Evolutionary conservation across 2,329 filamentous ascomycete genomes (phyloP).

Genomic region (Aspergillus udagawae): DNA sequence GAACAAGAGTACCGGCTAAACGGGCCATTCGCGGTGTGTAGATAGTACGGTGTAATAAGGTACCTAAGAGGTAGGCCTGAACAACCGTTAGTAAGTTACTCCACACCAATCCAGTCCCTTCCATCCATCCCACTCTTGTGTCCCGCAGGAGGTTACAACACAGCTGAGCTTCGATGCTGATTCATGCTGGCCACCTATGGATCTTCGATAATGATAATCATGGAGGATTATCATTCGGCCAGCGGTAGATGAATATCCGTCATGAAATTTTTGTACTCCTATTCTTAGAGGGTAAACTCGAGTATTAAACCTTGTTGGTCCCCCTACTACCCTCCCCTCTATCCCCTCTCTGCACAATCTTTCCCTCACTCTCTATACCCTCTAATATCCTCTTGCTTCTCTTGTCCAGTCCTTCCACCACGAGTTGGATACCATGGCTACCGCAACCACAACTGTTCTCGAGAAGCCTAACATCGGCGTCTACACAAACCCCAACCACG

Average conservation of each 20-base stretch:
- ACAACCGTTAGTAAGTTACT: neutral
- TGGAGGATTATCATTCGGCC: neutral
- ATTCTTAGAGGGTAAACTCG: conserved; percentile 14
- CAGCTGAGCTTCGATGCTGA: neutral
- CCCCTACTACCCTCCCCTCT: conserved; percentile 11
- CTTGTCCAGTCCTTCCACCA: neutral
- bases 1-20: neutral
- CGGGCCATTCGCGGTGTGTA: neutral
- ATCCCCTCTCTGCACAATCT: conserved; percentile 5
- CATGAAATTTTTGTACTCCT: conserved; percentile 4
- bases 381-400: neutral
- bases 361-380: conserved; percentile 4
- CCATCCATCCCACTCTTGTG: neutral
- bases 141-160: conserved; percentile 7
- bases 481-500: conserved; percentile 89
- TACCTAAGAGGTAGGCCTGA: too few species aligned
- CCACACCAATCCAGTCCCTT: neutral
- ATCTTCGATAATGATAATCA: neutral
- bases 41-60: neutral
- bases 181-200: neutral
- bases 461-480: conserved; percentile 89
- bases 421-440: conserved; percentile 21
- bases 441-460: conserved; percentile 35
- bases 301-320: conserved; percentile 16
- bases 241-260: neutral